Percentiles rank a stretch among this genome's conserved stretches.
These are phyloP conservation scores for Pisolithus albus DNA, from an alignment of 768 basidiomycete species.

Conservation along the genomic window DNA sequence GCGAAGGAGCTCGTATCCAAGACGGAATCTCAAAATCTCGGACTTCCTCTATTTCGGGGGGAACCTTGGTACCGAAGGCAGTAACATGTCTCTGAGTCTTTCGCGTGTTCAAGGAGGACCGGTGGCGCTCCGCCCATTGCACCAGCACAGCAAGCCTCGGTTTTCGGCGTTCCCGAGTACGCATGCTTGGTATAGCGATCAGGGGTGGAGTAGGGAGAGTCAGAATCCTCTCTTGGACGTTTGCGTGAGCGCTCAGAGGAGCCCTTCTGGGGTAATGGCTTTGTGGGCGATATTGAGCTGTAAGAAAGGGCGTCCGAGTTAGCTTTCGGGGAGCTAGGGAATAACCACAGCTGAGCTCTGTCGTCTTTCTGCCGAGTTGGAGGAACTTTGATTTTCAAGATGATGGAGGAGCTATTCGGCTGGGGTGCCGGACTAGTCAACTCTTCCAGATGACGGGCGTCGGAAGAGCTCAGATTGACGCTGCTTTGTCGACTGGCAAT, in stretches of 20 bases:
- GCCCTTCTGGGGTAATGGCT: conserved; percentile 22
- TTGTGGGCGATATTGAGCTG: conserved; percentile 14
- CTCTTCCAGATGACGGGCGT: conserved; percentile 12
- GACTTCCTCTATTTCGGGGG: conserved; percentile 37
- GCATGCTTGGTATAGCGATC: conserved; percentile 13
- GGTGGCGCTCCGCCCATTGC: conserved; percentile 45
- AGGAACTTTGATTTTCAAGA: conserved; percentile 30
- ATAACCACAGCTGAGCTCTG: conserved; percentile 3
- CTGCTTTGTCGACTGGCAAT: conserved; percentile 15
- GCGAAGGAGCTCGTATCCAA: conserved; percentile 37
- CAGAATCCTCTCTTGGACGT: conserved; percentile 13
- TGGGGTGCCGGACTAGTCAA: conserved; percentile 11
- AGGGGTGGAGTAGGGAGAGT: conserved; percentile 20
- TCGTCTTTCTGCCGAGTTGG: conserved; percentile 19
- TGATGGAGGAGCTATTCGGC: conserved; percentile 19
- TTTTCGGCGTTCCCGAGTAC: conserved; percentile 10
- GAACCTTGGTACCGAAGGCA: conserved; percentile 59
- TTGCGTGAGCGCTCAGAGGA: conserved; percentile 25
- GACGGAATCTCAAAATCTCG: conserved; percentile 52
- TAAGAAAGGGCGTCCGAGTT: conserved; percentile 8
- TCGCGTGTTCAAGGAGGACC: conserved; percentile 36
- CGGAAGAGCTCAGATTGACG: conserved; percentile 10
- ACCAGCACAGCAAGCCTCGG: conserved; percentile 34
- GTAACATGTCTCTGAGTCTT: conserved; percentile 47
- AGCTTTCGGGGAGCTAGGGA: conserved; percentile 13